Evolutionary conservation across 805 yeast genomes (phyloP).

Genomic region (Wickerhamomyces hampshirensis): DNA sequence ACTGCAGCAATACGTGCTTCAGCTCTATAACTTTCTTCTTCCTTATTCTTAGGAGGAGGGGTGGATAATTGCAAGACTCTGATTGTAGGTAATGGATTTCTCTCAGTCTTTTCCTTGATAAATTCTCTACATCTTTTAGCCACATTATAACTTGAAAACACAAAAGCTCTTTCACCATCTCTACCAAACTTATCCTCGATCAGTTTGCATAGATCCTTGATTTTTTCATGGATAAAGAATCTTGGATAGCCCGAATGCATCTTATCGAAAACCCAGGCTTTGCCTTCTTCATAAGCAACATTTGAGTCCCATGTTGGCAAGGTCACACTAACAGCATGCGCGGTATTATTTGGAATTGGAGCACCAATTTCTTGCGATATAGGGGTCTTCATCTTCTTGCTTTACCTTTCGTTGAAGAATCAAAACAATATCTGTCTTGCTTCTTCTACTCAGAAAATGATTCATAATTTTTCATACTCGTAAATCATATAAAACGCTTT

Average conservation of each 20-base stretch:
- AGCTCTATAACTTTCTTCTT: constrained; percentile 53
- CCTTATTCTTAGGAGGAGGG: constrained; percentile 55
- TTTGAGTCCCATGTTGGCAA: constrained; percentile 94
- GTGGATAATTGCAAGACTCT: constrained; percentile 73
- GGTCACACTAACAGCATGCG: constrained; percentile 93
- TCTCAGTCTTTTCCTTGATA: constrained; percentile 40
- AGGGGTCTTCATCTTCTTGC: constrained; percentile 11
- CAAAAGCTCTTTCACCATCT: constrained; percentile 66
- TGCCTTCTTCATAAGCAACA: constrained; percentile 89
- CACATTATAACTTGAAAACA: constrained; percentile 71
- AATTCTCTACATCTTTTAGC: constrained; percentile 87
- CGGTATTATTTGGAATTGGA: constrained; percentile 83
- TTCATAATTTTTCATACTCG: too few relatives aligned
- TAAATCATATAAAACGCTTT: too few relatives aligned
- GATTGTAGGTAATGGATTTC: constrained; percentile 30
- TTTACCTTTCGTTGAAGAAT: neutral
- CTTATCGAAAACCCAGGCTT: constrained; percentile 67
- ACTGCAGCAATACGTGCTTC: constrained; percentile 66
- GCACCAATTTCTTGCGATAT: constrained; percentile 55
- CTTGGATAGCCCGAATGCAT: constrained; percentile 91
- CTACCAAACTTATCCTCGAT: constrained; percentile 71
- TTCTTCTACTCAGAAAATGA: too few relatives aligned
- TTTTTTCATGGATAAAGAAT: constrained; percentile 62
- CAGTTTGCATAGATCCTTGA: constrained; percentile 49
- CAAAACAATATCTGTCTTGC: too few relatives aligned